These are phyloP conservation scores for Colletotrichum zoysiae DNA, from an alignment of 2,329 filamentous ascomycete genomes.

Conservation along the genomic window DNA sequence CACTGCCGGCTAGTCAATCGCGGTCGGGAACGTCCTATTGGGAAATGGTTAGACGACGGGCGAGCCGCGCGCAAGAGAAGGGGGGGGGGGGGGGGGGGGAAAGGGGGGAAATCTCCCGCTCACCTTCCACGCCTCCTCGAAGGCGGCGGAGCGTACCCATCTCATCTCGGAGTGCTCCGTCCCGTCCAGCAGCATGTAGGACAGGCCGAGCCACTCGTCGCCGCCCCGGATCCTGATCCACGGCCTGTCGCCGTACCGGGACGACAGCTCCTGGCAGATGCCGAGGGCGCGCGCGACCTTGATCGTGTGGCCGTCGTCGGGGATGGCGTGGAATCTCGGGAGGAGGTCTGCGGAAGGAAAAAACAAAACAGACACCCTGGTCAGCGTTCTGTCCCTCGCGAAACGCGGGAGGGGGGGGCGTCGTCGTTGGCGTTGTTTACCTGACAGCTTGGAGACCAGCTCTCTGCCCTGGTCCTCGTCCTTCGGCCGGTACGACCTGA, in stretches of 20 bases:
- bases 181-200: conserved; percentile 72
- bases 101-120: not conserved
- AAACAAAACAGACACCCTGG: no score
- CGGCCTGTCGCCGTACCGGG: conserved; percentile 58
- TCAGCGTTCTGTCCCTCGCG: not conserved
- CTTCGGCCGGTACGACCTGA: conserved; percentile 70
- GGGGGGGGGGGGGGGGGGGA: no score
- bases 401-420: not conserved
- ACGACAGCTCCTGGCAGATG: conserved; percentile 68
- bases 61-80: no score
- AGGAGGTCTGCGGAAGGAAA: conserved; percentile 54
- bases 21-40: conserved; percentile 33
- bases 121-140: conserved; percentile 74
- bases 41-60: not conserved
- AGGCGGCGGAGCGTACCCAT: conserved; percentile 74
- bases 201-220: conserved; percentile 70
- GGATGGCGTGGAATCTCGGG: conserved; percentile 58
- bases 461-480: conserved; percentile 50
- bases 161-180: conserved; percentile 59
- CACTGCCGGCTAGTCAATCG: conserved; percentile 25
- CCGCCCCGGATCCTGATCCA: conserved; percentile 67
- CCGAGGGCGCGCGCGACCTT: conserved; percentile 81
- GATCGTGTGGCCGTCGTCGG: conserved; percentile 84
- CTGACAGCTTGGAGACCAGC: conserved; percentile 60
- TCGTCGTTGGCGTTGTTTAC: conserved; percentile 46